Evolutionary conservation across 2,329 filamentous ascomycete genomes (phyloP).

Genomic region (Aspergillus candidus): DNA sequence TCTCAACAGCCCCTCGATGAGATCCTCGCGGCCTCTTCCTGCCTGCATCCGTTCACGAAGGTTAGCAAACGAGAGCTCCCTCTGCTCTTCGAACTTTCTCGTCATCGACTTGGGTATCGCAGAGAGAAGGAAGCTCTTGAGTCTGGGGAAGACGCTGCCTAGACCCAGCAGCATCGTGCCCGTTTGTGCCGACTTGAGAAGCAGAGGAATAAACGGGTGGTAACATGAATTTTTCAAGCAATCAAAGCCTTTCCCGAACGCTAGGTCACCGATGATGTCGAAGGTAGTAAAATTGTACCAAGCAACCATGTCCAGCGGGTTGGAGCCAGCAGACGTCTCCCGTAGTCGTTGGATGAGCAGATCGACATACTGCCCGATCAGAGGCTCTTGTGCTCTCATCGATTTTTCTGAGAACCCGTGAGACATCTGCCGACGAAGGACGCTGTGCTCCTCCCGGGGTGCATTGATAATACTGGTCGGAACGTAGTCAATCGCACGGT

Average conservation of each 20-base stretch:
- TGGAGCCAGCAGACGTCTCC: slow-evolving; percentile 8
- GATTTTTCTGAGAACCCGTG: slow-evolving; percentile 38
- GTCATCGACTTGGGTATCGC: not conserved
- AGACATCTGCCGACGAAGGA: slow-evolving; percentile 22
- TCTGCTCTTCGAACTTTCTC: not conserved
- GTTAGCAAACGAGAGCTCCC: not conserved
- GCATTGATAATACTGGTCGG: slow-evolving; percentile 10
- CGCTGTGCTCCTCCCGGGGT: slow-evolving; percentile 17
- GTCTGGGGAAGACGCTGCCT: not conserved
- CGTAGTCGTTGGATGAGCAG: slow-evolving; percentile 24
- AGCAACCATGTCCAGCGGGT: slow-evolving; percentile 18
- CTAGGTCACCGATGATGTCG: slow-evolving; percentile 28
- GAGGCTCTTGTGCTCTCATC: slow-evolving; percentile 29
- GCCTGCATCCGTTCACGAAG: not conserved
- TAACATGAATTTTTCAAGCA: slow-evolving; percentile 21
- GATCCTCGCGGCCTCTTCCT: not conserved
- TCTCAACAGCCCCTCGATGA: slow-evolving; percentile 2
- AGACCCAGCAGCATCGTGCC: slow-evolving; percentile 8
- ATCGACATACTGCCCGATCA: slow-evolving; percentile 28
- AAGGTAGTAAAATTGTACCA: slow-evolving; percentile 32
- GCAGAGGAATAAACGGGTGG: slow-evolving; percentile 22
- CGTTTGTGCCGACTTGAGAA: slow-evolving; percentile 15
- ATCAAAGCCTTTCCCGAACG: slow-evolving; percentile 27
- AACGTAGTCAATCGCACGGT: not conserved
- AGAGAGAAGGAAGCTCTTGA: not conserved